phyloP scores from a whole-genome alignment of 2,329 filamentous ascomycete genomes.

The Cladophialophora carrionii region DNA sequence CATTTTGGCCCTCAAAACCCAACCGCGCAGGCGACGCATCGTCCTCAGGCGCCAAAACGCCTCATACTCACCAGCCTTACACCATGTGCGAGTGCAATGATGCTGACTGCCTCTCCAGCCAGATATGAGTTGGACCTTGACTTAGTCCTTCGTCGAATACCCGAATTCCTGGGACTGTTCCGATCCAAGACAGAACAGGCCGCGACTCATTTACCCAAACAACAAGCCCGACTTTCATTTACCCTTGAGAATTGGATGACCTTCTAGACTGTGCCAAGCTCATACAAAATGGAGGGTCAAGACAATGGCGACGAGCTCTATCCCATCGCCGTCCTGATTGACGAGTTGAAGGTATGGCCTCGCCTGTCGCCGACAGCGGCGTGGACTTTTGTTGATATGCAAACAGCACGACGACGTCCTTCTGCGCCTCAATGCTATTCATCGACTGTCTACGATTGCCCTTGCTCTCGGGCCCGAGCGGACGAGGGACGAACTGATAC shows the following conservation, averaged over 20 bases:
- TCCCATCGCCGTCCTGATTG: slow-evolving; percentile 98
- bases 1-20: slow-evolving; percentile 11
- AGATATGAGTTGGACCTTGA: slow-evolving; percentile 26
- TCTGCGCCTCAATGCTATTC: slow-evolving; percentile 96
- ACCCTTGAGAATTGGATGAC: slow-evolving; percentile 38
- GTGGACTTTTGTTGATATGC: slow-evolving; percentile 35
- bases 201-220: slow-evolving; percentile 8
- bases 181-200: slow-evolving; percentile 7
- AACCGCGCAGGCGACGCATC: slow-evolving; percentile 10
- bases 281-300: slow-evolving; percentile 80
- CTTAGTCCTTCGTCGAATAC: slow-evolving; percentile 14
- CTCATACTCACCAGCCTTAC: slow-evolving; percentile 1
- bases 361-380: neutral
- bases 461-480: slow-evolving; percentile 93
- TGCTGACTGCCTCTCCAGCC: slow-evolving; percentile 22
- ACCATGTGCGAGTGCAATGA: neutral
- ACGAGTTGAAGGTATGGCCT: slow-evolving; percentile 87
- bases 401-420: slow-evolving; percentile 95
- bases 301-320: slow-evolving; percentile 98
- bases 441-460: slow-evolving; percentile 96
- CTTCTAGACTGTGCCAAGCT: slow-evolving; percentile 41
- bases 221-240: slow-evolving; percentile 6
- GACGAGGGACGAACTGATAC: slow-evolving; percentile 97
- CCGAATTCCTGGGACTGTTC: slow-evolving; percentile 4
- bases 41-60: neutral